Conservation (phyloP, 257 asterid species). For the Catharanthus roseus region DNA sequence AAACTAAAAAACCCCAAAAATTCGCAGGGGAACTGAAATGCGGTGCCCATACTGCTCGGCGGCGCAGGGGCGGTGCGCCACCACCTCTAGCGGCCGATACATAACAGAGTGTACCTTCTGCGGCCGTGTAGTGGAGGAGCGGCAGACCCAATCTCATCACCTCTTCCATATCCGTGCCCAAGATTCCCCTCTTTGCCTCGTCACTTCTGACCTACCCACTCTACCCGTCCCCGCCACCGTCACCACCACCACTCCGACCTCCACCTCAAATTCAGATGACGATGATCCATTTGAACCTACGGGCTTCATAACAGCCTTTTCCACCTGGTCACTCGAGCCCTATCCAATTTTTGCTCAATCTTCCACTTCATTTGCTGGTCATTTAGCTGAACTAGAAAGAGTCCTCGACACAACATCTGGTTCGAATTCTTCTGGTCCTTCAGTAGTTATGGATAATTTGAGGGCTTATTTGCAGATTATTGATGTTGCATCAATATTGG, state of each 20-base stretch:
- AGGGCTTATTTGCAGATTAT: constrained; percentile 96
- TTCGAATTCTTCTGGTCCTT: constrained; percentile 46
- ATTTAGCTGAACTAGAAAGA: constrained; percentile 90
- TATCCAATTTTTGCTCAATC: constrained; percentile 76
- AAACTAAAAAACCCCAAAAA: too few species aligned
- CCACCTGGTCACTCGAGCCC: constrained; percentile 96
- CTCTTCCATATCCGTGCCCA: constrained; percentile 96
- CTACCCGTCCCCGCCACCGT: constrained; percentile 27
- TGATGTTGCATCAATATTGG: constrained; percentile 83
- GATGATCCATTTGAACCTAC: constrained; percentile 91
- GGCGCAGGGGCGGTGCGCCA: constrained; percentile 70
- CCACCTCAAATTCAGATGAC: constrained; percentile 29
- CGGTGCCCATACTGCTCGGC: constrained; percentile 92
- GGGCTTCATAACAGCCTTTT: constrained; percentile 89
- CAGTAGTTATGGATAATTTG: constrained; percentile 82
- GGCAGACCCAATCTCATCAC: constrained; percentile 82
- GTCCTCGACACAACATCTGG: constrained; percentile 71
- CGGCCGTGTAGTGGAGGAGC: constrained; percentile 86
- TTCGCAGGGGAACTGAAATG: constrained; percentile 33
- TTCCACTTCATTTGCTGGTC: constrained; percentile 75
- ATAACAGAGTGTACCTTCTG: constrained; percentile 81
- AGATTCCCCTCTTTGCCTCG: constrained; percentile 84
- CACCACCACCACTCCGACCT: constrained; percentile 16
- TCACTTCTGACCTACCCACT: constrained; percentile 91
- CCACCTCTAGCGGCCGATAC: constrained; percentile 58